A percentile compares a stretch with the other conserved stretches of the same genome.
These are phyloP conservation scores for Solanum sejunctum DNA, from an alignment of 257 asterid genomes.

Conservation along the genomic window DNA sequence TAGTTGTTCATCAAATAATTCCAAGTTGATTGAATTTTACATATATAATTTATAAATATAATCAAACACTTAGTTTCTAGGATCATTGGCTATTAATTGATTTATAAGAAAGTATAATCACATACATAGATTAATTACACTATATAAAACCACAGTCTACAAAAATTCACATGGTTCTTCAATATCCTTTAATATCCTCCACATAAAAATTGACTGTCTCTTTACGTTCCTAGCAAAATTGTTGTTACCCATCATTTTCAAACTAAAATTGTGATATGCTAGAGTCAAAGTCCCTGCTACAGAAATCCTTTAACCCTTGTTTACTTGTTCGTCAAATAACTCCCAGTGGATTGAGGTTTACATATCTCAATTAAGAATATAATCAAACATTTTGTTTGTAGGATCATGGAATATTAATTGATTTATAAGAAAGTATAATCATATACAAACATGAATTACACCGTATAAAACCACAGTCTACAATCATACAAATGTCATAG, in stretches of 20 bases:
- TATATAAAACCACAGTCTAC: too few species aligned
- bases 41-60: slow-evolving; percentile 4
- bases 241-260: slow-evolving; percentile 26
- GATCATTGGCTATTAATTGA: too few species aligned
- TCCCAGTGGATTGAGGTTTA: slow-evolving; percentile 56
- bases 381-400: too few species aligned
- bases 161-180: too few species aligned
- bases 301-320: slow-evolving; percentile 59
- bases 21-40: slow-evolving; percentile 57
- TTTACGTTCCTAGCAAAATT: slow-evolving; percentile 55
- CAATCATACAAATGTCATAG: too few species aligned
- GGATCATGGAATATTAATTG: too few species aligned
- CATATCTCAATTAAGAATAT: slow-evolving; percentile 9
- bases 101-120: too few species aligned
- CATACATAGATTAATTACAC: too few species aligned
- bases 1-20: slow-evolving; percentile 59
- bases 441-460: too few species aligned
- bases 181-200: slow-evolving; percentile 45
- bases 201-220: slow-evolving; percentile 52
- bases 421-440: too few species aligned
- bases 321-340: slow-evolving; percentile 58
- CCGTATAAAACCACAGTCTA: too few species aligned
- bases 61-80: too few species aligned
- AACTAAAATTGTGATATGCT: slow-evolving; percentile 54
- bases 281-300: slow-evolving; percentile 37